These are phyloP conservation scores for Spongiforma sp. DNA, from an alignment of 1,284 basidiomycete species.

Conservation along the genomic window DNA sequence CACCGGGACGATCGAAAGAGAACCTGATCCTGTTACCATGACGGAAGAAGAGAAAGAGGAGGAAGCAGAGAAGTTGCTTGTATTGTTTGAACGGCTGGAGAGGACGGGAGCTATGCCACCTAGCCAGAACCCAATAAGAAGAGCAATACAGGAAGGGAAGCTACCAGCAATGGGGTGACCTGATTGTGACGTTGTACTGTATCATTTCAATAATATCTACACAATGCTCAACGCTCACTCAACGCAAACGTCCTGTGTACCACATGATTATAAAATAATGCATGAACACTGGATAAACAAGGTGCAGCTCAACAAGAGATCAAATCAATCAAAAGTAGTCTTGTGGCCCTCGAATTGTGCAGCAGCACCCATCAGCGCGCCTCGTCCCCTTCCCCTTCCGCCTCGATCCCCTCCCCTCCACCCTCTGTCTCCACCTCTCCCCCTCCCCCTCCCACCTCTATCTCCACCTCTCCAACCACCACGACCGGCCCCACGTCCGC, in stretches of 20 bases:
- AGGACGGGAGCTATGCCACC: slow-evolving; percentile 68
- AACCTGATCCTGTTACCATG: slow-evolving; percentile 61
- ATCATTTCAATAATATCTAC: slow-evolving; percentile 1
- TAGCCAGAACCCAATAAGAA: slow-evolving; percentile 74
- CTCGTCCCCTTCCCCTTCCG: slow-evolving; percentile 37
- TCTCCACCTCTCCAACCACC: slow-evolving; percentile 45
- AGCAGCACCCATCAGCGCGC: slow-evolving; percentile 75
- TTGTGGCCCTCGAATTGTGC: slow-evolving; percentile 80
- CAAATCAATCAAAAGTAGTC: slow-evolving; percentile 63
- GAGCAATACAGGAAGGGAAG: slow-evolving; percentile 63
- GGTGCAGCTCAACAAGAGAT: neutral
- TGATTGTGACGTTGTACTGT: neutral
- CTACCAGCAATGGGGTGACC: slow-evolving; percentile 18
- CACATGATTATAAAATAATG: neutral
- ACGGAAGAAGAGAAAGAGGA: slow-evolving; percentile 90
- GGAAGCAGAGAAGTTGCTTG: slow-evolving; percentile 90
- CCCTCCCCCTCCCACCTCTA: slow-evolving; percentile 51
- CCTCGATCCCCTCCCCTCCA: neutral
- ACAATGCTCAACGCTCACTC: neutral
- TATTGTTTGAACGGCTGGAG: slow-evolving; percentile 88
- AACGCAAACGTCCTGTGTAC: neutral
- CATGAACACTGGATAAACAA: neutral
- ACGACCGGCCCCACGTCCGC: slow-evolving; percentile 41
- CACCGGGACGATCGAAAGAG: slow-evolving; percentile 64
- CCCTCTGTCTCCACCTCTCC: no score